phyloP scores from a whole-genome alignment of 345 rosid species.

The Clarkia xantiana region DNA sequence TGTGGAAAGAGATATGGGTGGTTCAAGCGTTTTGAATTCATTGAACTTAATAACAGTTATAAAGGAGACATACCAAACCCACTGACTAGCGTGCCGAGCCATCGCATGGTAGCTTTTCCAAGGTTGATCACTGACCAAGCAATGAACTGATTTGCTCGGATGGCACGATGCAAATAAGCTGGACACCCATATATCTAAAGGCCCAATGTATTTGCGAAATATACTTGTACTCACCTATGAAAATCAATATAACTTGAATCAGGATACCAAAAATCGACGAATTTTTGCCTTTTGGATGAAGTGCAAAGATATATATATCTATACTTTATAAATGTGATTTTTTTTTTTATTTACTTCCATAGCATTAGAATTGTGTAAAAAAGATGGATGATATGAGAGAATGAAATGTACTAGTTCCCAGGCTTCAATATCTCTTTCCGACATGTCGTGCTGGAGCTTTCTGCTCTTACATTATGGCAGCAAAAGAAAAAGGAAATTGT shows the following conservation, averaged over 20 bases:
- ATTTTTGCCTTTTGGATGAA: too few relatives aligned
- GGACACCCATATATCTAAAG: slow-evolving; percentile 61
- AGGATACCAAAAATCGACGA: too few relatives aligned
- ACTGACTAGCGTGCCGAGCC: slow-evolving; percentile 71
- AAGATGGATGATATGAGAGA: background rate
- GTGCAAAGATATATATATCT: too few relatives aligned
- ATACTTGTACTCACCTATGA: slow-evolving; percentile 45
- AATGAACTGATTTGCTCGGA: slow-evolving; percentile 11
- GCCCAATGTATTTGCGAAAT: slow-evolving; percentile 68
- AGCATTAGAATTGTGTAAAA: background rate
- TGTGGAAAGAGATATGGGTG: too few relatives aligned
- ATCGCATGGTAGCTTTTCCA: slow-evolving; percentile 52
- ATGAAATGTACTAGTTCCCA: slow-evolving; percentile 61
- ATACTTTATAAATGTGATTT: too few relatives aligned
- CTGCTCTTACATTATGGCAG: slow-evolving; percentile 19
- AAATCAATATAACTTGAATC: background rate
- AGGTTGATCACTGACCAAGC: slow-evolving; percentile 39
- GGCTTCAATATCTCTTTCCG: slow-evolving; percentile 40
- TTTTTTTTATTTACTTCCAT: too few relatives aligned
- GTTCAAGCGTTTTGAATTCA: too few relatives aligned
- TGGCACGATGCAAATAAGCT: slow-evolving; percentile 12
- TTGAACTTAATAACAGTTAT: background rate
- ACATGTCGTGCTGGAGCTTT: slow-evolving; percentile 25
- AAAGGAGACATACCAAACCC: slow-evolving; percentile 57
- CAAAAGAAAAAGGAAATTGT: background rate